A percentile compares a stretch with the other conserved stretches of the same genome.
Conservation (phyloP, 768 basidiomycete genomes). For the Mrakia blollopis region DNA sequence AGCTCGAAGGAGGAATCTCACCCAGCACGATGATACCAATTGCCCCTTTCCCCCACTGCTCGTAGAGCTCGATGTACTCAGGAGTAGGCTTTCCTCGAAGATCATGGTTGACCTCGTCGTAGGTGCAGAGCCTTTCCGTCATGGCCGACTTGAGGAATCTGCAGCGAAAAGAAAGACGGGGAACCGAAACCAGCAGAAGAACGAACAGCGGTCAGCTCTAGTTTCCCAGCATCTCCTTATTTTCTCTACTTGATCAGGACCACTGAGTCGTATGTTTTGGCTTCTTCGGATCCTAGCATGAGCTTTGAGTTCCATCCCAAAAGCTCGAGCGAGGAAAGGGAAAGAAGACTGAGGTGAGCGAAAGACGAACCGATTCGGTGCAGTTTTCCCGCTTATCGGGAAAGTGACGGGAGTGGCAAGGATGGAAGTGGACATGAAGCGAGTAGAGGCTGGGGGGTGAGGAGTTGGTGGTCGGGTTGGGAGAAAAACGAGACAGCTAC, state of each 20-base stretch:
- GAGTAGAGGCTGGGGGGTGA: too few species aligned
- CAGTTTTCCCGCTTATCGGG: slow-evolving; percentile 36
- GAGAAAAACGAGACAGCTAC: too few species aligned
- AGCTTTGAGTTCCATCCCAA: background rate
- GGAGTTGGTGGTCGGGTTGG: too few species aligned
- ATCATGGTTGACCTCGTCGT: slow-evolving; percentile 35
- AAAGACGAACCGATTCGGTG: slow-evolving; percentile 36
- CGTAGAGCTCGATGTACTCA: slow-evolving; percentile 40
- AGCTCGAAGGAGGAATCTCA: background rate
- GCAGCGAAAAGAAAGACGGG: background rate
- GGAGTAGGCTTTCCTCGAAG: slow-evolving; percentile 39
- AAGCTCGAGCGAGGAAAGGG: slow-evolving; percentile 32
- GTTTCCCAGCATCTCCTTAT: too few species aligned
- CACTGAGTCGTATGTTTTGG: too few species aligned
- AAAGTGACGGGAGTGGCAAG: slow-evolving; percentile 37
- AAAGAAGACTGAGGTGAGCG: background rate
- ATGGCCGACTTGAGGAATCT: slow-evolving; percentile 36
- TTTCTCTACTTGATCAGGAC: background rate
- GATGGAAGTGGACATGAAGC: background rate
- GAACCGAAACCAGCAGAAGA: background rate
- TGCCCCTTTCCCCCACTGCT: slow-evolving; percentile 41
- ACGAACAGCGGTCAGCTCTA: background rate
- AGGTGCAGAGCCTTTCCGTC: slow-evolving; percentile 44
- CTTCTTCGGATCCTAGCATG: too few species aligned
- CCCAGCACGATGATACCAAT: slow-evolving; percentile 40